Evolutionary conservation across 257 asterid species (phyloP), one percentile per base, ranked within the genome.

Genomic region (Verbena officinalis): DNA sequence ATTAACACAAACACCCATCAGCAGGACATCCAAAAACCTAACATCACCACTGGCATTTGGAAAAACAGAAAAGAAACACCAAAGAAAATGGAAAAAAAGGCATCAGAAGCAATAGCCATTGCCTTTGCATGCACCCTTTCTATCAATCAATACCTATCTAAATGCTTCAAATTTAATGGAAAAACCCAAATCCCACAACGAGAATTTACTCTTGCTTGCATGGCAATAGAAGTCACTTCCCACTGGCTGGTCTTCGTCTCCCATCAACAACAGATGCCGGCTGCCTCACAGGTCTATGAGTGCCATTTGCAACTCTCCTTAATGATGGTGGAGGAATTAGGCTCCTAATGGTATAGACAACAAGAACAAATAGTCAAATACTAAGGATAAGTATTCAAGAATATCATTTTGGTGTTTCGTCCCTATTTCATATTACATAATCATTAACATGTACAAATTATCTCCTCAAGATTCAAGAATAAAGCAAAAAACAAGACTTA

Each of bases 311-410:
- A 58, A 53, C 82, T 70, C 76, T 82, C 81, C 80, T 81, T 5
- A 78, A 56, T 46, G 89, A 71, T 6, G 91, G 78, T 43, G 81
- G 70, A 21, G 90, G 96, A 59, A 84, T 83, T 49, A 64, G 71
- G 72, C 91, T 86, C 91, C 96, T 86, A 59, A 15, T 50, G 36
- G 51, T 15, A 31, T 13, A 20, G 62, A 31, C 11, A 63, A 45
- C 11, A 31, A 6, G 31, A 17, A 48, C 3, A 58, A 21, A 62
- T 34, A 33, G 31, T 19, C 22, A 48, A 36, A 36, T 36, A 27
- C 34, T 22, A 27, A 45, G 27, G 15, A 58, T 1, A 13, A 17
- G 46, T 15, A 24, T 6, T 36, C 49, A 59, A 40, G 13, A 36
- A 36, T 27, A 27, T 2, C 33, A 27, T 27, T 27, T 27, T 27